Conservation (phyloP, 306 rosid species). For the Lablab purpureus region DNA sequence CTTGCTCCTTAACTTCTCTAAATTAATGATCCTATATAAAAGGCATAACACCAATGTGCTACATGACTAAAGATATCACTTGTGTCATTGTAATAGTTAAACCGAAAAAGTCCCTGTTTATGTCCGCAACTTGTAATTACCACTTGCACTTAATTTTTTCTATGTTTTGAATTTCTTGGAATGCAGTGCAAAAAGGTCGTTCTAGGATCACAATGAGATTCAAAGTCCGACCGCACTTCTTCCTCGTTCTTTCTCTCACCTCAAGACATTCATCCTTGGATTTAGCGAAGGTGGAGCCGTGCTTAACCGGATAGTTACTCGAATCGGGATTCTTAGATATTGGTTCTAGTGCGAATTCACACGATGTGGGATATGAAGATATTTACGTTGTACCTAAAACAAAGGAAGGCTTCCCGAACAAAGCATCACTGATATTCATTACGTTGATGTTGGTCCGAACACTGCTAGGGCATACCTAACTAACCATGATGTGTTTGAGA, state of each 20-base stretch:
- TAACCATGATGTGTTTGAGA: conserved; percentile 55
- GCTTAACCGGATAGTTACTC: conserved; percentile 76
- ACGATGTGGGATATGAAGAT: conserved; percentile 43
- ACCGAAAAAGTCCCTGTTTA: background rate
- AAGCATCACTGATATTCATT: conserved; percentile 79
- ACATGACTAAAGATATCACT: background rate
- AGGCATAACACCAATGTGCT: background rate
- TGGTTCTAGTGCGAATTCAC: conserved; percentile 34
- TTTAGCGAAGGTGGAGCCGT: conserved; percentile 96
- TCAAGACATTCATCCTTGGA: conserved; percentile 73
- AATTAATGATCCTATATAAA: background rate
- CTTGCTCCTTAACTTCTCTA: conserved; percentile 16
- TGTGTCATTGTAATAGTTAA: background rate
- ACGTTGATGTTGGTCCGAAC: conserved; percentile 89
- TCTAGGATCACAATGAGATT: conserved; percentile 44
- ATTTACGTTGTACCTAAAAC: conserved; percentile 56
- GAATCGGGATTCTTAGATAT: conserved; percentile 67
- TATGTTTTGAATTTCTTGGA: conserved; percentile 21
- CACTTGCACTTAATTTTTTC: conserved; percentile 6
- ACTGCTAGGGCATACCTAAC: conserved; percentile 78
- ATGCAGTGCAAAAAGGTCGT: conserved; percentile 61
- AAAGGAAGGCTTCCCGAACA: conserved; percentile 59
- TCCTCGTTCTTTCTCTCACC: conserved; percentile 40
- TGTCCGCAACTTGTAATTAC: background rate
- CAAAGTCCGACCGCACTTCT: conserved; percentile 22